A percentile compares a stretch with the other conserved stretches of the same genome.
phyloP scores from a whole-genome alignment of 192 early-diverging fungal species.

The Coemansia sp. region DNA sequence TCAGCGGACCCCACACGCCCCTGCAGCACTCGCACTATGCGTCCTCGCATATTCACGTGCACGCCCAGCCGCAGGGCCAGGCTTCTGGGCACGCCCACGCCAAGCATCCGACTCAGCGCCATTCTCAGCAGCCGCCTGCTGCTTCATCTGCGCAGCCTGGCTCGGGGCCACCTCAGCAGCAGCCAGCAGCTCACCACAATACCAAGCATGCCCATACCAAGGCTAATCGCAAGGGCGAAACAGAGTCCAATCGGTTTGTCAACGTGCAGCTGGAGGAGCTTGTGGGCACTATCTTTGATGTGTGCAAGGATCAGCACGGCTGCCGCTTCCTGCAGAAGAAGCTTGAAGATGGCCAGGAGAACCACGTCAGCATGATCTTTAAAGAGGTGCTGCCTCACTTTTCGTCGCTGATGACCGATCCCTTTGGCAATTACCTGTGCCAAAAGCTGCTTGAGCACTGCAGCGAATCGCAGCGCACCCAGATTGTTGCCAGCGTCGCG shows the following conservation, averaged over 20 bases:
- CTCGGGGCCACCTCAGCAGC: slow-evolving; percentile 7
- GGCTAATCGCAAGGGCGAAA: slow-evolving; percentile 30
- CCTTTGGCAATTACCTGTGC: slow-evolving; percentile 91
- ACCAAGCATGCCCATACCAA: slow-evolving; percentile 33
- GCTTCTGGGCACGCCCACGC: slow-evolving; percentile 9
- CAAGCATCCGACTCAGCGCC: slow-evolving; percentile 26
- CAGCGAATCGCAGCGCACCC: slow-evolving; percentile 70
- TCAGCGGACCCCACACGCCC: neutral
- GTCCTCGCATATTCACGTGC: slow-evolving; percentile 32
- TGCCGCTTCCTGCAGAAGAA: slow-evolving; percentile 86
- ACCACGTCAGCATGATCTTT: slow-evolving; percentile 71
- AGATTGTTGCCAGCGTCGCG: slow-evolving; percentile 70
- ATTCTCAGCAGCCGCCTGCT: slow-evolving; percentile 12
- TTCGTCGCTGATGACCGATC: slow-evolving; percentile 83
- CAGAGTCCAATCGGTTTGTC: slow-evolving; percentile 66
- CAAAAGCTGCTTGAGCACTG: slow-evolving; percentile 86
- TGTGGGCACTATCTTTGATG: slow-evolving; percentile 68
- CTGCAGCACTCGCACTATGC: slow-evolving; percentile 39
- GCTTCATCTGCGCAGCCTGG: neutral
- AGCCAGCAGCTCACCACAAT: slow-evolving; percentile 22
- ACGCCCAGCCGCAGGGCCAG: slow-evolving; percentile 18
- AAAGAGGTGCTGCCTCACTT: slow-evolving; percentile 73
- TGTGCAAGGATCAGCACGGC: slow-evolving; percentile 88
- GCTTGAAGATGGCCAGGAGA: slow-evolving; percentile 71
- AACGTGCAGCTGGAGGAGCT: slow-evolving; percentile 68